These are phyloP conservation scores for Quercus lobata DNA, from an alignment of 331 rosid genomes.

Conservation along the genomic window DNA sequence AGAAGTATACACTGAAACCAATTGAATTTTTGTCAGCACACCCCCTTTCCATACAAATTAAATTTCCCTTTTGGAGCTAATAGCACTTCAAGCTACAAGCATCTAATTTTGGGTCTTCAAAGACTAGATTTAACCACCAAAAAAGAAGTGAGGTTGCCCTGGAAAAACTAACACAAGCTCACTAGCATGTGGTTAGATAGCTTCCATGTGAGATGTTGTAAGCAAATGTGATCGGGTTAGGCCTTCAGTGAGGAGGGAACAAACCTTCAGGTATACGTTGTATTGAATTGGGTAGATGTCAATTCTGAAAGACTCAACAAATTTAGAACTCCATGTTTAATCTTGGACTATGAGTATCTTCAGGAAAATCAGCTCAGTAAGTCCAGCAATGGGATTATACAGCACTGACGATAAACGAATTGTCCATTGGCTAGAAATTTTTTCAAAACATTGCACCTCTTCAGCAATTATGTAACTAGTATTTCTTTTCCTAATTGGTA, in stretches of 20 bases:
- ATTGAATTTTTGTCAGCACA: too few species aligned
- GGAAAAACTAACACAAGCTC: conserved; percentile 7
- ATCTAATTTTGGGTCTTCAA: neutral
- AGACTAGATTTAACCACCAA: neutral
- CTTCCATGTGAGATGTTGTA: conserved; percentile 66
- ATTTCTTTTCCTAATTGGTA: too few species aligned
- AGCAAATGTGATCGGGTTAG: conserved; percentile 41
- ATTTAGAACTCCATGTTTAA: neutral
- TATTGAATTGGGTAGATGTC: conserved; percentile 33
- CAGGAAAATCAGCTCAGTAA: too few species aligned
- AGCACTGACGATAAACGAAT: too few species aligned
- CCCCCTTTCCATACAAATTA: too few species aligned
- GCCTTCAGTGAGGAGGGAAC: conserved; percentile 31
- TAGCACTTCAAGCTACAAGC: neutral
- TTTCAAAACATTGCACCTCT: too few species aligned
- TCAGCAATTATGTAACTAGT: too few species aligned
- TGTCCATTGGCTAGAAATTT: too few species aligned
- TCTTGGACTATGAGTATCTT: neutral
- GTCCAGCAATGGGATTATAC: too few species aligned
- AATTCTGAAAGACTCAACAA: conserved; percentile 10
- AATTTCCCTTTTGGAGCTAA: too few species aligned
- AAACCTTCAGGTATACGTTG: conserved; percentile 39
- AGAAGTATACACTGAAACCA: too few species aligned
- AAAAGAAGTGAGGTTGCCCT: neutral
- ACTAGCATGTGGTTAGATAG: conserved; percentile 29